These are phyloP conservation scores for Sisymbrium altissimum DNA, from an alignment of 345 rosid genomes.

Conservation along the genomic window DNA sequence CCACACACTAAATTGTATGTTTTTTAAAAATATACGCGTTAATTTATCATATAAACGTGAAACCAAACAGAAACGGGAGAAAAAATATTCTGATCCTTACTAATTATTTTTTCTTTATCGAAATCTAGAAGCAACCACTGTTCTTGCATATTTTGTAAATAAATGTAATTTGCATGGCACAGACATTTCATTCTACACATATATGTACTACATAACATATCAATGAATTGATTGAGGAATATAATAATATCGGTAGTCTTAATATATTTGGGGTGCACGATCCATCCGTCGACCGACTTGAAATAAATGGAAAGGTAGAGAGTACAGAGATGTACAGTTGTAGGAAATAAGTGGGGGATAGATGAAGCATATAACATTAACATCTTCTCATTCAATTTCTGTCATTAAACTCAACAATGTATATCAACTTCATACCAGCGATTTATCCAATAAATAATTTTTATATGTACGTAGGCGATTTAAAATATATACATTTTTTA, in stretches of 20 bases:
- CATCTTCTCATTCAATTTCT: conserved; percentile 12
- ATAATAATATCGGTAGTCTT: background rate
- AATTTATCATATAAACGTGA: background rate
- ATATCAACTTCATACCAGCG: conserved; percentile 30
- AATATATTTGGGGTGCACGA: conserved; percentile 19
- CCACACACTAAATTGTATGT: background rate
- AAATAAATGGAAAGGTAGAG: conserved; percentile 30
- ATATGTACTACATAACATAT: background rate
- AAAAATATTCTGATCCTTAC: background rate
- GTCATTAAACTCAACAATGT: conserved; percentile 1
- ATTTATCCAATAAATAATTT: background rate
- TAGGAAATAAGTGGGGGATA: conserved; percentile 21
- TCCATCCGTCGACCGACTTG: conserved; percentile 31
- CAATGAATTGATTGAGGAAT: background rate
- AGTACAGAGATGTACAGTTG: conserved; percentile 37
- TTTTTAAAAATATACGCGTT: background rate
- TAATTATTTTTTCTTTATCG: background rate
- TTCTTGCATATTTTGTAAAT: background rate
- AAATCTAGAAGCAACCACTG: background rate
- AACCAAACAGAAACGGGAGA: background rate
- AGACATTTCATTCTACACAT: background rate
- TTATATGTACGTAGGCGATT: background rate
- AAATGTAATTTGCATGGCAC: background rate
- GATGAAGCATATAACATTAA: conserved; percentile 28
- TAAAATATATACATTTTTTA: background rate